Conservation (phyloP, 495 filamentous ascomycete genomes). For the Daldinia childiae region DNA sequence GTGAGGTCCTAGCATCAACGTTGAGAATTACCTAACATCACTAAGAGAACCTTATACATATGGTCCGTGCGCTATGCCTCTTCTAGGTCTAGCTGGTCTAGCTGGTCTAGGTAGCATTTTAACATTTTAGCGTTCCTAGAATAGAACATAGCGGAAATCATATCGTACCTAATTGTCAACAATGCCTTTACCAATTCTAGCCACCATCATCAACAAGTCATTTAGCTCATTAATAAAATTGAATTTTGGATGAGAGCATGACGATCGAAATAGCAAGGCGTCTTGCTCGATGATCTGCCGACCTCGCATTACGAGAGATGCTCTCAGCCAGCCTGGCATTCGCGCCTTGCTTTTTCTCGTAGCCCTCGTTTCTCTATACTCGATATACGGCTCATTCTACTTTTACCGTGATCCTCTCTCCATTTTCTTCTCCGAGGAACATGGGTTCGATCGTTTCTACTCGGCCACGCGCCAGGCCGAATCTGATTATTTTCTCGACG, state of each 20-base stretch:
- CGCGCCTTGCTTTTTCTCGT: slow-evolving; percentile 41
- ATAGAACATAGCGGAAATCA: not conserved
- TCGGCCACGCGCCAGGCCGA: slow-evolving; percentile 48
- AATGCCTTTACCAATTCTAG: not conserved
- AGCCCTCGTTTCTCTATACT: slow-evolving; percentile 35
- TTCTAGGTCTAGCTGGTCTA: not conserved
- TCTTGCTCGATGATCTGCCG: slow-evolving; percentile 35
- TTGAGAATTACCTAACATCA: no score
- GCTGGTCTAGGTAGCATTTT: not conserved
- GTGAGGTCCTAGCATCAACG: no score
- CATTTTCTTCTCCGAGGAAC: slow-evolving; percentile 51
- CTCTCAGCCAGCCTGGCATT: slow-evolving; percentile 43
- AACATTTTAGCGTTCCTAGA: not conserved
- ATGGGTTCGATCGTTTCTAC: slow-evolving; percentile 53
- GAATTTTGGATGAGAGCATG: not conserved
- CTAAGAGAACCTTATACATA: no score
- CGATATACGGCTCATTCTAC: slow-evolving; percentile 43
- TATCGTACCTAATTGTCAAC: not conserved
- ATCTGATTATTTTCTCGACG: slow-evolving; percentile 47
- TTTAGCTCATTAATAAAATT: not conserved
- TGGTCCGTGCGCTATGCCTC: not conserved
- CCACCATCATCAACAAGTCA: not conserved
- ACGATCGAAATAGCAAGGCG: slow-evolving; percentile 18
- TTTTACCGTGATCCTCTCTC: slow-evolving; percentile 56
- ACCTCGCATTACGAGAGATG: slow-evolving; percentile 19